Conservation (phyloP, 768 basidiomycete genomes). For the Serendipita sp. region DNA sequence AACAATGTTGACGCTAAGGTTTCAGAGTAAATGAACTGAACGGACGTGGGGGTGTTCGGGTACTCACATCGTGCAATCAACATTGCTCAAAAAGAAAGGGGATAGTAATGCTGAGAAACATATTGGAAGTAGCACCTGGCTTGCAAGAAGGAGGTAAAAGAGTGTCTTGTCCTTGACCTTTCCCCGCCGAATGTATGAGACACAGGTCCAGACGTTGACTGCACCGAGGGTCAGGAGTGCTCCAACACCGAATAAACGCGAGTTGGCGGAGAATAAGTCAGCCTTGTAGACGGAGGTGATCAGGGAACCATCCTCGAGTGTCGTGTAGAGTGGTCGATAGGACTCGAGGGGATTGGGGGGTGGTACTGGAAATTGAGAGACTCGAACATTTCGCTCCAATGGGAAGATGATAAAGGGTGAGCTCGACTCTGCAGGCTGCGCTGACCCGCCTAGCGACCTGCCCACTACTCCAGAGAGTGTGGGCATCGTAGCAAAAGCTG, state of each 20-base stretch:
- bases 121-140: conserved; percentile 36
- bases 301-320: conserved; percentile 44
- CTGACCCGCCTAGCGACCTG: neutral
- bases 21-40: neutral
- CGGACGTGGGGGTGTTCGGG: conserved; percentile 9
- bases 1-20: conserved; percentile 9
- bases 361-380: conserved; percentile 29
- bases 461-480: neutral
- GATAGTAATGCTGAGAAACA: conserved; percentile 29
- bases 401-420: conserved; percentile 1
- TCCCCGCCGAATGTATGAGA: conserved; percentile 36
- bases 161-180: conserved; percentile 41
- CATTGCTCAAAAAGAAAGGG: conserved; percentile 27
- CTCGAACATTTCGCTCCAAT: conserved; percentile 24
- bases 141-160: conserved; percentile 40
- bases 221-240: conserved; percentile 35
- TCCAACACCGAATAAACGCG: conserved; percentile 33
- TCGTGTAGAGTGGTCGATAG: conserved; percentile 33
- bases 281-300: conserved; percentile 30
- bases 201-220: conserved; percentile 35
- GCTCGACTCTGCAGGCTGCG: neutral
- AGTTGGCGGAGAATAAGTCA: conserved; percentile 27
- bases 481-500: too few species aligned
- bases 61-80: conserved; percentile 36
- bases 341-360: conserved; percentile 22